Percentiles rank a stretch among this genome's conserved stretches.
These are phyloP conservation scores for Reutealis trisperma DNA, from an alignment of 345 rosid species.

Conservation along the genomic window DNA sequence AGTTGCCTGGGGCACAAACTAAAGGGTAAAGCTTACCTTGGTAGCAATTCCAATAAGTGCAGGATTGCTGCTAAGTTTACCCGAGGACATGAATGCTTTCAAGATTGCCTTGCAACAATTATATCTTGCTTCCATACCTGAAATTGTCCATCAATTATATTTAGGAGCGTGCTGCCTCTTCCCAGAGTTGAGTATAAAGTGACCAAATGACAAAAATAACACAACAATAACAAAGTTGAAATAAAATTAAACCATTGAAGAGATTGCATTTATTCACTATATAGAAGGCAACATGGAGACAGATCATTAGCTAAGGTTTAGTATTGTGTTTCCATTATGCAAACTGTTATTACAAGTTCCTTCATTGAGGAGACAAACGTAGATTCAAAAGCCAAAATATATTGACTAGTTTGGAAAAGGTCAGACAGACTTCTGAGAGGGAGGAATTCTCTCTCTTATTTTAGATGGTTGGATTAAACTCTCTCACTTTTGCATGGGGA, in stretches of 20 bases:
- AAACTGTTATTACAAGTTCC: no score
- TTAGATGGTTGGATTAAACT: neutral
- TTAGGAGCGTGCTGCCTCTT: neutral
- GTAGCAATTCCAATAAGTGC: conserved; percentile 47
- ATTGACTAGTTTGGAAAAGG: no score
- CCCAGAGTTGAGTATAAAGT: neutral
- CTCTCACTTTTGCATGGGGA: neutral
- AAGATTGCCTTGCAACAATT: conserved; percentile 76
- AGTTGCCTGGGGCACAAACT: neutral
- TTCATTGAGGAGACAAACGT: no score
- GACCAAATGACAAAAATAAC: neutral
- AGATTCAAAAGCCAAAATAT: no score
- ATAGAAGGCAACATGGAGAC: neutral
- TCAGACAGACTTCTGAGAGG: neutral
- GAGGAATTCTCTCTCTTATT: no score
- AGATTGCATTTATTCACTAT: neutral
- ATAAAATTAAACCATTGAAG: neutral
- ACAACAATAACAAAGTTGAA: neutral
- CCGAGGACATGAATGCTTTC: conserved; percentile 53
- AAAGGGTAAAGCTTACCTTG: conserved; percentile 49
- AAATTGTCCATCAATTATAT: conserved; percentile 4
- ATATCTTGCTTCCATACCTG: conserved; percentile 84
- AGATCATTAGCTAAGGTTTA: no score
- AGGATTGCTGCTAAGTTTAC: conserved; percentile 58
- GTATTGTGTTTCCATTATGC: no score